Conservation (phyloP, 2,329 filamentous ascomycete genomes). For the Colletotrichum tofieldiae region DNA sequence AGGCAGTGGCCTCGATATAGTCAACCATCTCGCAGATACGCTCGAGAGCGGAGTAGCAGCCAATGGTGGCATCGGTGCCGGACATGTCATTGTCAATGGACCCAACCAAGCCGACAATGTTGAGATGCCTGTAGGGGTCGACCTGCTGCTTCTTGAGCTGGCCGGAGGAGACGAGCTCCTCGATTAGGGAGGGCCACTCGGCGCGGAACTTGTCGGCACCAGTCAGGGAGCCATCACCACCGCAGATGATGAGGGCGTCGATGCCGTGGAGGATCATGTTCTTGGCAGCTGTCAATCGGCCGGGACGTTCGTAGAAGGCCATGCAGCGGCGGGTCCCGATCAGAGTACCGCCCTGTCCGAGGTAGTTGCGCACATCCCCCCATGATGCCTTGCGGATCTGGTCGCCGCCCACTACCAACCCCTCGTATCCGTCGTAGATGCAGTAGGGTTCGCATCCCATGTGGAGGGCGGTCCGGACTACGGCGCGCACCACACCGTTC, state of each 20-base stretch:
- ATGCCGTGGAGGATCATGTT: constrained; percentile 96
- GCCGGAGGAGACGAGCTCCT: constrained; percentile 84
- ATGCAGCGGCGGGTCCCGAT: constrained; percentile 96
- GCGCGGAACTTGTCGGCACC: constrained; percentile 93
- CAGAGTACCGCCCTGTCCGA: constrained; percentile 93
- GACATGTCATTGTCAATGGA: constrained; percentile 99
- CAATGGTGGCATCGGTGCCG: constrained; percentile 96
- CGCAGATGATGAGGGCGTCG: constrained; percentile 95
- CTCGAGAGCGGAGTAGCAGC: constrained; percentile 92
- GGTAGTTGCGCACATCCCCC: constrained; percentile 95
- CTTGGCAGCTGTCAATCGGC: constrained; percentile 88
- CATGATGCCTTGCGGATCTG: constrained; percentile 91
- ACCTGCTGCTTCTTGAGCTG: constrained; percentile 81
- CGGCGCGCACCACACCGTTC: constrained; percentile 91
- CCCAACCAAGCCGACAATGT: constrained; percentile 96
- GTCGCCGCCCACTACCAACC: constrained; percentile 89
- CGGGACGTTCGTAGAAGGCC: constrained; percentile 90
- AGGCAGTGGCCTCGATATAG: constrained; percentile 95
- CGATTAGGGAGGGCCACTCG: constrained; percentile 91
- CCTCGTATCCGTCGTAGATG: constrained; percentile 96
- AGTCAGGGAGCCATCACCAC: constrained; percentile 95
- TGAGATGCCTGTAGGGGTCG: constrained; percentile 86
- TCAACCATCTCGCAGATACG: constrained; percentile 97
- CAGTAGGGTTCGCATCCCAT: constrained; percentile 85
- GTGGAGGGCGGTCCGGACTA: constrained; percentile 92